Percentiles rank a stretch among this genome's conserved stretches.
Conservation (phyloP, 306 rosid species). For the Prosopis cineraria region DNA sequence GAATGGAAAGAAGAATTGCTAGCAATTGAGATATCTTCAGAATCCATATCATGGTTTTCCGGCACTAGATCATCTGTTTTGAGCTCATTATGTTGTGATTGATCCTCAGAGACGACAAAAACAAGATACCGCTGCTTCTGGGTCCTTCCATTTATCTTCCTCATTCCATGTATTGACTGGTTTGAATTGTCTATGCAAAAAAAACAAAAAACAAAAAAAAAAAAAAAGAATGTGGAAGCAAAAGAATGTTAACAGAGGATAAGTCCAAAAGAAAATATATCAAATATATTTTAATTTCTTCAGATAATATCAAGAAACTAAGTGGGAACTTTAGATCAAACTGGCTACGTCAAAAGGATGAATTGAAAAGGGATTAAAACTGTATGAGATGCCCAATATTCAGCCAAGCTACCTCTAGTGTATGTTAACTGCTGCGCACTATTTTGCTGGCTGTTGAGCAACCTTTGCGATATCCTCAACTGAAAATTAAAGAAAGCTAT, state of each 20-base stretch:
- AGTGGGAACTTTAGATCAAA: constrained; percentile 21
- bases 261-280: constrained; percentile 25
- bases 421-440: constrained; percentile 50
- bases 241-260: constrained; percentile 35
- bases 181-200: constrained; percentile 54
- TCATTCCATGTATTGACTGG: constrained; percentile 48
- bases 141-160: constrained; percentile 45
- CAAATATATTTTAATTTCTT: constrained; percentile 7
- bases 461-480: constrained; percentile 59
- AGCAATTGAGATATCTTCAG: constrained; percentile 48
- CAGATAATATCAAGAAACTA: constrained; percentile 18
- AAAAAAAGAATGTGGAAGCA: constrained; percentile 24
- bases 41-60: constrained; percentile 37
- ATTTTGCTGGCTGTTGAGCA: constrained; percentile 46
- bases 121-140: constrained; percentile 46
- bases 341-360: constrained; percentile 1
- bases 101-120: constrained; percentile 76
- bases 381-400: constrained; percentile 29
- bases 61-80: constrained; percentile 46
- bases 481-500: constrained; percentile 50
- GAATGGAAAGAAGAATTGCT: constrained; percentile 45
- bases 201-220: constrained; percentile 30
- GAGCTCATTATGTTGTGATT: constrained; percentile 50
- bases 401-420: constrained; percentile 60
- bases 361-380: constrained; percentile 24